phyloP scores from a whole-genome alignment of 345 rosid genomes.

The Eucalyptus sp. region DNA sequence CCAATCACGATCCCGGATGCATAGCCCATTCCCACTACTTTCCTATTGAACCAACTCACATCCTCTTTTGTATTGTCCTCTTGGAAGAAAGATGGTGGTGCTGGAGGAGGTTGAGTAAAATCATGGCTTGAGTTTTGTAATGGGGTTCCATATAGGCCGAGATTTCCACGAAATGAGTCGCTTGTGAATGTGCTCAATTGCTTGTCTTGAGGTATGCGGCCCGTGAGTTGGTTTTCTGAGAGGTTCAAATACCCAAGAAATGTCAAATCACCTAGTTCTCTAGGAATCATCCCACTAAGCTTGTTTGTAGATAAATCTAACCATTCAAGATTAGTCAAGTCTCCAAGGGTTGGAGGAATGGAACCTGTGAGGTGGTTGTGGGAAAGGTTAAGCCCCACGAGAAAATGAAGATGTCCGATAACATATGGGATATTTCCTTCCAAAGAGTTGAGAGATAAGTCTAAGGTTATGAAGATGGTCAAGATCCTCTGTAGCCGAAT shows the following conservation, averaged over 20 bases:
- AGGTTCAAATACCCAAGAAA: neutral
- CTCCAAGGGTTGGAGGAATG: neutral
- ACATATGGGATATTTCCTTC: neutral
- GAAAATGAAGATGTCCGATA: neutral
- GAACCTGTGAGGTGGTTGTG: neutral
- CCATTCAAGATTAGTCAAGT: neutral
- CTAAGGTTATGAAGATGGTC: neutral
- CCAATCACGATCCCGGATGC: too few species aligned
- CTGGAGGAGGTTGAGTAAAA: neutral
- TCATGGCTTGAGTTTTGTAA: neutral
- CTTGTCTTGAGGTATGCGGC: neutral
- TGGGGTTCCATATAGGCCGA: neutral
- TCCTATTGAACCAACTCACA: neutral
- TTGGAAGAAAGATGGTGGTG: neutral
- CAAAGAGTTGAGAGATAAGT: neutral
- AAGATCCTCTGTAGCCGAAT: accelerated
- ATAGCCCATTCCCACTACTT: too few species aligned
- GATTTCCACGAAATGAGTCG: neutral
- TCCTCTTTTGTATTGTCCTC: too few species aligned
- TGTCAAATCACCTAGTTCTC: neutral
- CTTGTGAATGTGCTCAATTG: neutral
- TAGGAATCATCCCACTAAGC: neutral
- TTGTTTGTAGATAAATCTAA: neutral
- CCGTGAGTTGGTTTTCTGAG: neutral
- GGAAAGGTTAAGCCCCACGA: neutral